Percentiles rank a stretch among this genome's conserved stretches.
Conservation (phyloP, 2,329 filamentous ascomycete genomes). For the Sporothrix phasma region DNA sequence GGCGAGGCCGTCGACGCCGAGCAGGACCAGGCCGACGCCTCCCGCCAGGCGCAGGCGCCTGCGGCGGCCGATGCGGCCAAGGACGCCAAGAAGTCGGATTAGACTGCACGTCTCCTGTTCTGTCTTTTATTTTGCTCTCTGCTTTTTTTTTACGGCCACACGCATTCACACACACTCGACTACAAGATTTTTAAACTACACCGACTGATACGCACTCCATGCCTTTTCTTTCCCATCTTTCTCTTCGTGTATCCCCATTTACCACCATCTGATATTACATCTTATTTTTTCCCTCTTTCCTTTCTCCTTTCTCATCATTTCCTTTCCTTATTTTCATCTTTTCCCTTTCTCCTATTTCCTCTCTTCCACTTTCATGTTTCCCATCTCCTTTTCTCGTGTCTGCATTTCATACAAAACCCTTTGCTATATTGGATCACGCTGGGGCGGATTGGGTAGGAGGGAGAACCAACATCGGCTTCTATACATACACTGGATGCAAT, state of each 20-base stretch:
- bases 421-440: slow-evolving; percentile 1
- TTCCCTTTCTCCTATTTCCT: too few relatives aligned
- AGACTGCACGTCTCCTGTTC: not conserved
- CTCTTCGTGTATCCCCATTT: not conserved
- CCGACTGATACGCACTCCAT: slow-evolving; percentile 2
- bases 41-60: slow-evolving; percentile 32
- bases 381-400: not conserved
- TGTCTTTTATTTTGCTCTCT: not conserved
- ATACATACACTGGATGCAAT: slow-evolving; percentile 7
- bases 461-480: not conserved
- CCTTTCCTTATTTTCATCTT: too few relatives aligned
- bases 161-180: not conserved
- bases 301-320: not conserved
- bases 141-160: not conserved
- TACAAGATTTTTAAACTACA: not conserved
- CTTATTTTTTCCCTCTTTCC: too few relatives aligned
- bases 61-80: slow-evolving; percentile 35
- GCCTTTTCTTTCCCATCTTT: not conserved
- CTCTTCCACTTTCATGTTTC: not conserved
- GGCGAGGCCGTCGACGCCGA: slow-evolving; percentile 47
- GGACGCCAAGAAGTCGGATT: slow-evolving; percentile 25
- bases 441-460: not conserved
- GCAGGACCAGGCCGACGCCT: slow-evolving; percentile 39
- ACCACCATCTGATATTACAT: not conserved
- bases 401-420: not conserved